Conservation (phyloP, 805 yeast species). For the Saturnispora besseyi region DNA sequence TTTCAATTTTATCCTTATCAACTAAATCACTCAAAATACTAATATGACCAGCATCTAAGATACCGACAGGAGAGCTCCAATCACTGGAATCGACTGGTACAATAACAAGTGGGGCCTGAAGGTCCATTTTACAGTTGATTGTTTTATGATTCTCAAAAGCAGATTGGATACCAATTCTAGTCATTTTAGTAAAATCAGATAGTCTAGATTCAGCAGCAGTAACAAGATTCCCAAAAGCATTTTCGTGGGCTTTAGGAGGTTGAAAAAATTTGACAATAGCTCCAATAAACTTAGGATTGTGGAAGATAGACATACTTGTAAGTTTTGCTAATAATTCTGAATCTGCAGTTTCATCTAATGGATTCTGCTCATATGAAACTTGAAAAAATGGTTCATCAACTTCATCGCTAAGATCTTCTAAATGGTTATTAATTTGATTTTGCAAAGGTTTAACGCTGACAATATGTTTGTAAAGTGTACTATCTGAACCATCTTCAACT, state of each 20-base stretch:
- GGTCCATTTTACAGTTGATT: slow-evolving; percentile 70
- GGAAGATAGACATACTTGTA: slow-evolving; percentile 81
- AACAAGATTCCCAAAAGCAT: slow-evolving; percentile 83
- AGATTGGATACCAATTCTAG: slow-evolving; percentile 85
- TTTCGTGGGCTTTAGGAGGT: slow-evolving; percentile 79
- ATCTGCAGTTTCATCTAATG: slow-evolving; percentile 78
- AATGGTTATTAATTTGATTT: slow-evolving; percentile 27
- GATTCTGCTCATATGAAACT: slow-evolving; percentile 76
- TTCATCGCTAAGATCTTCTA: slow-evolving; percentile 10
- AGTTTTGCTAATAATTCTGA: slow-evolving; percentile 64
- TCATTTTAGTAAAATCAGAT: slow-evolving; percentile 82
- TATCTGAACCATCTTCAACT: slow-evolving; percentile 78
- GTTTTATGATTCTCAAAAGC: slow-evolving; percentile 94
- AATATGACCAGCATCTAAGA: slow-evolving; percentile 94
- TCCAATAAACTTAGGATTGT: slow-evolving; percentile 77
- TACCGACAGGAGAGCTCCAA: slow-evolving; percentile 80
- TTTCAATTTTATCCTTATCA: slow-evolving; percentile 56
- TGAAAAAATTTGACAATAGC: slow-evolving; percentile 67
- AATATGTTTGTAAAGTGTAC: slow-evolving; percentile 75
- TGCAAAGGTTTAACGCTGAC: slow-evolving; percentile 70
- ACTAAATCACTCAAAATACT: slow-evolving; percentile 75
- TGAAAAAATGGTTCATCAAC: slow-evolving; percentile 58
- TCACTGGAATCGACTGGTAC: slow-evolving; percentile 73
- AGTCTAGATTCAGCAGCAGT: slow-evolving; percentile 93
- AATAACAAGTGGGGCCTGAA: slow-evolving; percentile 88